Base-by-base conservation (phyloP, 768 basidiomycete species). In the Mrakia frigida region DNA sequence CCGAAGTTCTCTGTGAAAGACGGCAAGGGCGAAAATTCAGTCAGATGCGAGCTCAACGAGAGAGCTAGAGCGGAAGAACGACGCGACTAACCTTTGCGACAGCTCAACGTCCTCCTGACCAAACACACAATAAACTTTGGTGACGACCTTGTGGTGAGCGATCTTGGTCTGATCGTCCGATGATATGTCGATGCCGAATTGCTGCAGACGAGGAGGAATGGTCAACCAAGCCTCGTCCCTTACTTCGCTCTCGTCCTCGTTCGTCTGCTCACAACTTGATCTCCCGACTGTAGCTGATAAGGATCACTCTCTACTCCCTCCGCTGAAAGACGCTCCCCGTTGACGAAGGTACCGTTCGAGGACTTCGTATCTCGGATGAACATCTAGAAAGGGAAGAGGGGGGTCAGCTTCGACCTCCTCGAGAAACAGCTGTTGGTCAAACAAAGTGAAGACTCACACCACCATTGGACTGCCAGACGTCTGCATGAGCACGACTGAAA, bases 141-240 rank as follows among this genome's bases (percentile, higher is more conserved):
- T 94, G 13, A 96, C 93, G 72, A 98, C 96, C 83, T 99, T 98
- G 85, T 98, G 95, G 84, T 99, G 97, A 69, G 98, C 90, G 75
- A 97, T 94, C 2, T 93, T 94, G 84, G 92, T 92, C 86, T 95
- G 97, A 86, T 98, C 96, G 81, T 98, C 97, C 78, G 93, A 92
- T 73, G 97, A 92, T 78, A 99, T 99, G 85, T 98, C 97, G 81
- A 98, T 99, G 75, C 97, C 97, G 83, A 97, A 98, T 90, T 98
- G 94, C 94, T 96, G 78, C 25, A 31, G n/a, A 41, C 3, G 3
- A 35, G 35, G 23, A 31, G 31, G 23, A 7, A 11, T 1, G 39
- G 33, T 59, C 43, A 21, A 73, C 56, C 76, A 79, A 74, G 79
- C 76, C 73, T 72, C n/a, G 28, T 74, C 39, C 70, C 60, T 75